phyloP scores from a whole-genome alignment of 805 yeast species.

The Wickerhamiella alocasiicola region DNA sequence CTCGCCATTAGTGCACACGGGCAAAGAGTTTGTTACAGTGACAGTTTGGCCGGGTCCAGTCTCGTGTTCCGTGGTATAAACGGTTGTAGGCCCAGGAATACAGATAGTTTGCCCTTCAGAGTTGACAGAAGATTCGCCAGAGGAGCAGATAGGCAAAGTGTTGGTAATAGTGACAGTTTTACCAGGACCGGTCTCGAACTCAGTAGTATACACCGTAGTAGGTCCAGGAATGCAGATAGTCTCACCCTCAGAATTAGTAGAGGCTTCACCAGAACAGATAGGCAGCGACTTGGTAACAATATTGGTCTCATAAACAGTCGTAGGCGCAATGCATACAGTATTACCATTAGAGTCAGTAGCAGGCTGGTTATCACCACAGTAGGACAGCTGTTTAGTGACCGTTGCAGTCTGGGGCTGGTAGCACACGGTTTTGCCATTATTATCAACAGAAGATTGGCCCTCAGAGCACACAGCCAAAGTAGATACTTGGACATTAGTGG shows the following conservation, averaged over 20 bases:
- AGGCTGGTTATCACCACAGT: no score
- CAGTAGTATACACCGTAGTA: constrained; percentile 10
- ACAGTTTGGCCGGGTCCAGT: no score
- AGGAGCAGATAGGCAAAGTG: constrained; percentile 1
- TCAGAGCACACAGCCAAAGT: constrained; percentile 5
- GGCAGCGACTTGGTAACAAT: neutral
- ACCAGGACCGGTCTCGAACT: constrained; percentile 2
- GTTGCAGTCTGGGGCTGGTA: constrained; percentile 6
- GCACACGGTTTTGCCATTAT: constrained; percentile 6
- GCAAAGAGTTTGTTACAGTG: neutral
- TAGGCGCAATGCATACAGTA: constrained; percentile 12
- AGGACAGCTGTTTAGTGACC: no score
- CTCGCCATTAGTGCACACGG: constrained; percentile 5
- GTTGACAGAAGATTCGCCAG: neutral
- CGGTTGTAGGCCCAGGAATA: constrained; percentile 2
- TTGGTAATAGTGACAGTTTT: neutral
- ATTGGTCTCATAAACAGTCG: constrained; percentile 14
- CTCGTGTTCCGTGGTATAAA: no score
- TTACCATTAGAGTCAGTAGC: constrained; percentile 10
- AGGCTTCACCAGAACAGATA: neutral
- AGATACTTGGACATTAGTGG: neutral
- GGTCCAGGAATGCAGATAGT: neutral
- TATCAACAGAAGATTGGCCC: neutral
- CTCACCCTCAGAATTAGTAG: constrained; percentile 2
- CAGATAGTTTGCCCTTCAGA: neutral